These are phyloP conservation scores for Persicaria maculosa DNA, from an alignment of 148 eudicot species.

Conservation along the genomic window DNA sequence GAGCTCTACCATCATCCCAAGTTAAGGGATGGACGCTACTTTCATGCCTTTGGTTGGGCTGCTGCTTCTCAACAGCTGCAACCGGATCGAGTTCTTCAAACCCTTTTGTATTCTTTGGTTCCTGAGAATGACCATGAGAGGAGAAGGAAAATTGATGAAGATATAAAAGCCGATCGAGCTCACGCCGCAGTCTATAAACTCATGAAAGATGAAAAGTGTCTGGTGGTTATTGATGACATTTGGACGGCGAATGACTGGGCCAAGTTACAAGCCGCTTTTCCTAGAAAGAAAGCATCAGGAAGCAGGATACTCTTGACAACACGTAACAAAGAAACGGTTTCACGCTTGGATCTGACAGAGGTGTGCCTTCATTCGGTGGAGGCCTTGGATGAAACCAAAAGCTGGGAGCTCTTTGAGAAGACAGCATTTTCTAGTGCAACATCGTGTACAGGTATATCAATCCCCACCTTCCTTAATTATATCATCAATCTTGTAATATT, in stretches of 20 bases:
- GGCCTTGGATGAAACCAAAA: background rate
- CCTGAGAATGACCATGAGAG: no score
- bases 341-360: background rate
- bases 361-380: background rate
- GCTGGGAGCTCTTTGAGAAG: background rate
- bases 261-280: background rate
- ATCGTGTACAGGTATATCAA: background rate
- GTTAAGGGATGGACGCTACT: no score
- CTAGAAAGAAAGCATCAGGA: background rate
- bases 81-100: no score
- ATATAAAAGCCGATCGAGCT: no score
- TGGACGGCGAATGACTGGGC: background rate
- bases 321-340: background rate
- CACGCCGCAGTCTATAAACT: no score
- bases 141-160: no score
- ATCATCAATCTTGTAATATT: no score
- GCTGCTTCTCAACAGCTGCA: no score
- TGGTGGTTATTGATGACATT: slow-evolving; percentile 1
- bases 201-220: background rate
- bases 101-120: no score
- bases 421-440: background rate
- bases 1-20: no score
- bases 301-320: background rate
- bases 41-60: no score
- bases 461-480: background rate